Base-by-base conservation (phyloP, 2,329 filamentous ascomycete genomes). In the Cytospora chrysosperma region DNA sequence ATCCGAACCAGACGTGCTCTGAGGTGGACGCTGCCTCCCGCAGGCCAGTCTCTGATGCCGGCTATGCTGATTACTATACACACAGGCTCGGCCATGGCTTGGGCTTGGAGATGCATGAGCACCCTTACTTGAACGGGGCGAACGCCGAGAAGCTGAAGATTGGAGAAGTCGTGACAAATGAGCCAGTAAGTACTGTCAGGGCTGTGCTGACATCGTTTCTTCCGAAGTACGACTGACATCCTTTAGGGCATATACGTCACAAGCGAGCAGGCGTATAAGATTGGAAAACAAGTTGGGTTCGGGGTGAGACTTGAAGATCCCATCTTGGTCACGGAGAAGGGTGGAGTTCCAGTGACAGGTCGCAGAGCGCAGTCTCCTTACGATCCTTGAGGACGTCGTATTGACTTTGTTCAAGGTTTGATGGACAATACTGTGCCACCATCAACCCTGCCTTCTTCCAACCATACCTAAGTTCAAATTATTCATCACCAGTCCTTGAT, bases 181-280 rank as follows among this genome's bases (percentile, higher is more conserved):
- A 73, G 56, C 72, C 72, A 49, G 71, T 72, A 68, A 49, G 69
- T 66, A 15, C 32, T 43, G 9, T 17, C 26, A 17, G 21, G 19
- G 9, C 17, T 8, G 40, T 43, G 40, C 19, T 21, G 3, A 1
- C n/a, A 13, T 4, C 5, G 13, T 4, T 24, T 27, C 27, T n/a
- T 34, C n/a, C n/a, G 13, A 7, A 6, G 2, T 1, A 47, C 24
- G 51, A 5, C 40, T 60, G 19, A 50, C 43, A 32, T 30, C 34
- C 9, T 2, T 13, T 34, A 71, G 71, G 71, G 71, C 6, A 73
- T 72, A 4, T 72, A 73, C 28, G 71, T 72, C n/a, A 72, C 71
- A 10, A 67, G 68, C 19, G 71, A 73, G 57, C 71, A 73, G 47
- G 71, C 71, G 4, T 61, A 53, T 15, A 57, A 62, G 27, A 63